Percentiles rank a stretch among this genome's conserved stretches.
Evolutionary conservation across 192 early-diverging fungal species (phyloP).

Genomic region (Dissophora globulifera): DNA sequence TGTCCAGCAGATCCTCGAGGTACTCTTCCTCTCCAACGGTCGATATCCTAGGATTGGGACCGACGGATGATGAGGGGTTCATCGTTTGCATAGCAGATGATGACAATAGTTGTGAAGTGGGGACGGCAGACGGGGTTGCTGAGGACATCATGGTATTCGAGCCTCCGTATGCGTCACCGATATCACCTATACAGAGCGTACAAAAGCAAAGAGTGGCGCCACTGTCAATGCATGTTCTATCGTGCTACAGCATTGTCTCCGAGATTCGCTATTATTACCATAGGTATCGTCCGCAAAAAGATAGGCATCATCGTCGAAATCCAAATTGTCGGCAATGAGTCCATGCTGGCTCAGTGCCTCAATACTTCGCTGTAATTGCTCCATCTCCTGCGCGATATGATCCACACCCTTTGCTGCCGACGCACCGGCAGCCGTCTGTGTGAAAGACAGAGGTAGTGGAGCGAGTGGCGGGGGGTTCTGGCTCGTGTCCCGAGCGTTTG

Average conservation of each 20-base stretch:
- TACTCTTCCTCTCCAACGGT: conserved; percentile 25
- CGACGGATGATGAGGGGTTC: not conserved
- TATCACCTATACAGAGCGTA: too few species aligned
- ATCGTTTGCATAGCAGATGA: not conserved
- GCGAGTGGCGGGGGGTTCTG: conserved; percentile 12
- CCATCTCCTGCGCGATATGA: conserved; percentile 31
- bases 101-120: not conserved
- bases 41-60: conserved; percentile 36
- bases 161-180: too few species aligned
- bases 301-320: conserved; percentile 34
- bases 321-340: conserved; percentile 22
- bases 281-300: conserved; percentile 8
- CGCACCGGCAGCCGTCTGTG: conserved; percentile 22
- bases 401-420: conserved; percentile 30
- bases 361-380: conserved; percentile 29
- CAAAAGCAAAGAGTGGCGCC: too few species aligned
- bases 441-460: conserved; percentile 21
- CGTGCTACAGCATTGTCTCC: too few species aligned
- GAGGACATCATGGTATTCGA: too few species aligned
- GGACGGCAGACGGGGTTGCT: not conserved
- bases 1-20: conserved; percentile 32
- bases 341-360: conserved; percentile 36
- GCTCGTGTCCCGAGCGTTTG: conserved; percentile 22
- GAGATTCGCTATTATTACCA: too few species aligned
- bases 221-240: too few species aligned